Conservation (phyloP, 345 rosid species). For the Erysimum cheiranthoides region DNA sequence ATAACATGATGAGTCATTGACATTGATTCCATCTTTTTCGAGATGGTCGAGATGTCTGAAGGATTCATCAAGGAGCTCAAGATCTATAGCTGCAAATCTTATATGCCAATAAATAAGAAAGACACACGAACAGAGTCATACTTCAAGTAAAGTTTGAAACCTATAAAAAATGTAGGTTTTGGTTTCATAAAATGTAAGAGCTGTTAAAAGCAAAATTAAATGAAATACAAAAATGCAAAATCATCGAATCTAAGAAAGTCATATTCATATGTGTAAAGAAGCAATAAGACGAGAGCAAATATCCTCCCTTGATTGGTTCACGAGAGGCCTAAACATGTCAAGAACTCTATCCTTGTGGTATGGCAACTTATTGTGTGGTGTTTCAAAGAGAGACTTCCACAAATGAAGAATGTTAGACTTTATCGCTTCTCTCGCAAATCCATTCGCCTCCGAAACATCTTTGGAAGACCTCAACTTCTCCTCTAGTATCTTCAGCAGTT, state of each 20-base stretch:
- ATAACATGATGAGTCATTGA: not conserved
- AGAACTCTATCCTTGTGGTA: not conserved
- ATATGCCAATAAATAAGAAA: too few species aligned
- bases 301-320: not conserved
- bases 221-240: not conserved
- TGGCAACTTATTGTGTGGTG: not conserved
- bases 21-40: not conserved
- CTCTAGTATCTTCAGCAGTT: slow-evolving; percentile 11
- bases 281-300: not conserved
- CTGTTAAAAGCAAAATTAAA: not conserved
- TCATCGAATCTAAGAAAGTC: not conserved
- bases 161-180: too few species aligned
- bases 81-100: too few species aligned
- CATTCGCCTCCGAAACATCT: not conserved
- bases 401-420: not conserved
- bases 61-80: too few species aligned
- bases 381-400: not conserved
- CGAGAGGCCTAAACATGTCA: slow-evolving; percentile 3
- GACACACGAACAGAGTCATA: too few species aligned
- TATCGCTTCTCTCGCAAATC: slow-evolving; percentile 5
- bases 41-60: too few species aligned
- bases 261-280: slow-evolving; percentile 6
- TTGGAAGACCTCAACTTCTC: not conserved
- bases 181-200: not conserved
- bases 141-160: too few species aligned